phyloP scores from a whole-genome alignment of 148 eudicot species.

The Tetragonia tetragonoides region DNA sequence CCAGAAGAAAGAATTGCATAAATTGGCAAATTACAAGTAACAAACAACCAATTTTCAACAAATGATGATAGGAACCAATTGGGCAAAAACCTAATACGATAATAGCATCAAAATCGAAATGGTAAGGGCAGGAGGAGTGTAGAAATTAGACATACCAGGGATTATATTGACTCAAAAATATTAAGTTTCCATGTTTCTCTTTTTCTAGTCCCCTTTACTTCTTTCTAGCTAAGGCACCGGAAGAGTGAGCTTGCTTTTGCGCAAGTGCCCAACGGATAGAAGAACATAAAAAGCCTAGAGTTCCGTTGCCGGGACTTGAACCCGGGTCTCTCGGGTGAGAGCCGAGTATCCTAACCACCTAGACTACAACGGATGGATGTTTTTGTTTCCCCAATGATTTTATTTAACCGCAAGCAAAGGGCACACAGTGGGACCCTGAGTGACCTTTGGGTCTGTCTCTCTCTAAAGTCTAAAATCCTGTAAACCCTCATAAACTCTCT shows the following conservation, averaged over 20 bases:
- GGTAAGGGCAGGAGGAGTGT: not conserved
- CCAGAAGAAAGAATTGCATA: conserved; percentile 5
- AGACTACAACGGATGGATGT: conserved; percentile 75
- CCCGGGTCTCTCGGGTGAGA: too few relatives aligned
- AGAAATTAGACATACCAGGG: not conserved
- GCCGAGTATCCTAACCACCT: conserved; percentile 97
- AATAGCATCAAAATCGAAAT: not conserved
- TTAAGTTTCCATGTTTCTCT: not conserved
- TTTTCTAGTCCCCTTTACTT: not conserved
- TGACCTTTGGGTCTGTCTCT: too few relatives aligned
- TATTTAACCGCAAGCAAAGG: too few relatives aligned
- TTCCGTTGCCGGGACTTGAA: too few relatives aligned
- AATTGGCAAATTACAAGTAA: not conserved
- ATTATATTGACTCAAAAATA: not conserved
- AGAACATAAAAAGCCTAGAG: too few relatives aligned
- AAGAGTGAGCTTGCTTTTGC: not conserved
- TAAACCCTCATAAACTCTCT: too few relatives aligned
- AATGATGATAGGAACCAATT: not conserved
- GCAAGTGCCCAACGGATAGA: conserved; percentile 13
- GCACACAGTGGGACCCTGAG: too few relatives aligned
- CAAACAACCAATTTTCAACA: not conserved
- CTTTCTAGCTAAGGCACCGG: not conserved
- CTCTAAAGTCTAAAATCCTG: too few relatives aligned
- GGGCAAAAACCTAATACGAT: not conserved
- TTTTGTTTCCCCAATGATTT: too few relatives aligned